Percentiles rank a stretch among this genome's conserved stretches.
Evolutionary conservation across 176 grass and related monocot genomes (phyloP).

Genomic region (Musa beccarii): DNA sequence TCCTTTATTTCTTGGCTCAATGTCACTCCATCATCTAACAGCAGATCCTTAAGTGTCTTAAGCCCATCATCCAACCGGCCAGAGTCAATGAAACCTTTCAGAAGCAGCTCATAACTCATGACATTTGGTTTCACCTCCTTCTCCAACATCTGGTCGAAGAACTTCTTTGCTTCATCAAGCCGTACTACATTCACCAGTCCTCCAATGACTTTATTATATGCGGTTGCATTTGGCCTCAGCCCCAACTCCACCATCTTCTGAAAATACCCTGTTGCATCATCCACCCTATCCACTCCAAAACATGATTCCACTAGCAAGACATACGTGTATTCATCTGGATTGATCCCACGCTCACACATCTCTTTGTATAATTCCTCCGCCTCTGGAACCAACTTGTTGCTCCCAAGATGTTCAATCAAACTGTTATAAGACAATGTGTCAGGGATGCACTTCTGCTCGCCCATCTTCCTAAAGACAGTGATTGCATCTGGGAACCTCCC

Average conservation of each 20-base stretch:
- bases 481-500: slow-evolving; percentile 51
- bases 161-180: slow-evolving; percentile 47
- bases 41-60: slow-evolving; percentile 34
- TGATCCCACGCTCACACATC: slow-evolving; percentile 32
- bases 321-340: slow-evolving; percentile 42
- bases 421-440: slow-evolving; percentile 62
- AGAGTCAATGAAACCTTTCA: slow-evolving; percentile 39
- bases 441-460: slow-evolving; percentile 42
- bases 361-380: slow-evolving; percentile 47
- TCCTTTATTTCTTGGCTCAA: slow-evolving; percentile 60
- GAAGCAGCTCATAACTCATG: slow-evolving; percentile 45
- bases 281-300: slow-evolving; percentile 39
- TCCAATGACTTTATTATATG: slow-evolving; percentile 43
- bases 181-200: slow-evolving; percentile 31
- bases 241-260: slow-evolving; percentile 49
- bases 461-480: slow-evolving; percentile 46
- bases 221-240: slow-evolving; percentile 50
- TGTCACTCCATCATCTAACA: slow-evolving; percentile 49
- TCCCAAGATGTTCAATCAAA: slow-evolving; percentile 52
- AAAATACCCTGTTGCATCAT: slow-evolving; percentile 59
- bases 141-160: slow-evolving; percentile 55
- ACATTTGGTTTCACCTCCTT: slow-evolving; percentile 44
- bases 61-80: slow-evolving; percentile 31
- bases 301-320: slow-evolving; percentile 52
- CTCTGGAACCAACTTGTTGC: slow-evolving; percentile 30